Evolutionary conservation across 352 stramenopile species (phyloP), one percentile per base, ranked within the genome.

Genomic region (Phytophthora aleatoria): DNA sequence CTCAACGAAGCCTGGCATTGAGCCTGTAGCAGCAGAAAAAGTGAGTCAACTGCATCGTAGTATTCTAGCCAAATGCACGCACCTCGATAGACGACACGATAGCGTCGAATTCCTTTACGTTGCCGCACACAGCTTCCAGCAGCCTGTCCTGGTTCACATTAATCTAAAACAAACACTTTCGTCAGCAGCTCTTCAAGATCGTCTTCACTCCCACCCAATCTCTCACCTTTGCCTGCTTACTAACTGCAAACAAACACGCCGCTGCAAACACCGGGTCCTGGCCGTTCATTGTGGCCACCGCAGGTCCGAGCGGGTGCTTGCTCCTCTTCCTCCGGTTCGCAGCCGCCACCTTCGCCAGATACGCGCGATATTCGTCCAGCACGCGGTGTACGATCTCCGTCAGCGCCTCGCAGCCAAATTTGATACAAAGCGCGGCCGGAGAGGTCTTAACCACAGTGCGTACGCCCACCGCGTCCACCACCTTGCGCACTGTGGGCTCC

Each of bases 11-110:
- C 47, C 42, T 82, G 70, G 42, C 78, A 87, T 42, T 81, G 67
- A 1, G 57, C 24, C 78, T 87, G 33, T 10, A 50, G n/a, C 38
- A 44, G n/a, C 10, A 20, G 15, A 58, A 12, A 49, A 41, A 15
- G 11, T 50, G 26, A 30, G 26, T 50, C 41, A 47, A 27, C 20
- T 20, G 20, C 20, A 20, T 20, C 20, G 20, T 20, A 20, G 5
- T 20, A 50, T n/a, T 15, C 9, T 9, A 31, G n/a, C 26, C 58
- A 51, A 7, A 5, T 20, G 31, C n/a, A 52, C 59, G 16, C 10
- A 84, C 76, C 67, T 92, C 81, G 39, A 92, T 84, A 30, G 81
- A 89, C 7, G 76, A 81, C 16, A 92, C 79, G 48, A 92, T 86
- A 0, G 80, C 70, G 20, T 89, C 80, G 27, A 92, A 92, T 10